Conservation (phyloP, 1,139 yeast species). For the Yamadazyma oceani region DNA sequence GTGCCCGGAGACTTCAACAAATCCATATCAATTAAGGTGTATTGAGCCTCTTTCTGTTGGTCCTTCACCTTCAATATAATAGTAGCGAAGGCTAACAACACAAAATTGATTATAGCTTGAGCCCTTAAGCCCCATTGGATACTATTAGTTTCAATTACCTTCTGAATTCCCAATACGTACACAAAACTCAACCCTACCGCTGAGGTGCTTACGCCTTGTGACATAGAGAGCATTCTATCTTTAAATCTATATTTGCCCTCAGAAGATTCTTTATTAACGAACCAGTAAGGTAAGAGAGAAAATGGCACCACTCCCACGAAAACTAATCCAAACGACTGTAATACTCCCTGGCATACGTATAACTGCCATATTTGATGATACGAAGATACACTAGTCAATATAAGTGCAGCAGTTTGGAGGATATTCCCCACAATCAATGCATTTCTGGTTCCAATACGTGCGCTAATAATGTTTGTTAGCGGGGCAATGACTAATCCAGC, state of each 20-base stretch:
- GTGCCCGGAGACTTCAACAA: slow-evolving; percentile 23
- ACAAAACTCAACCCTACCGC: slow-evolving; percentile 46
- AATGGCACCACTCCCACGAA: slow-evolving; percentile 33
- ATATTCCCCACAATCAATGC: slow-evolving; percentile 34
- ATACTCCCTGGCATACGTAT: slow-evolving; percentile 30
- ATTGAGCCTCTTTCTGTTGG: slow-evolving; percentile 20
- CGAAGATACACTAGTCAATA: slow-evolving; percentile 47
- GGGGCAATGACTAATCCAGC: slow-evolving; percentile 21
- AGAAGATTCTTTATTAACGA: slow-evolving; percentile 26
- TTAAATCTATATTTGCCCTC: slow-evolving; percentile 24
- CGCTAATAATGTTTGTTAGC: slow-evolving; percentile 29
- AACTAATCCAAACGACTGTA: slow-evolving; percentile 30
- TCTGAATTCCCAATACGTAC: slow-evolving; percentile 32
- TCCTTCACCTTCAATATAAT: slow-evolving; percentile 15
- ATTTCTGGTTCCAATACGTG: slow-evolving; percentile 28
- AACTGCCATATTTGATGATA: slow-evolving; percentile 33
- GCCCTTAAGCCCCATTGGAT: slow-evolving; percentile 45
- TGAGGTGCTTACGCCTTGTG: slow-evolving; percentile 40
- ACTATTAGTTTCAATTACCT: slow-evolving; percentile 20
- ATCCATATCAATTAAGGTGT: slow-evolving; percentile 5
- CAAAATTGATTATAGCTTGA: slow-evolving; percentile 31
- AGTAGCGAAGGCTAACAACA: slow-evolving; percentile 25
- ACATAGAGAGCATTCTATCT: slow-evolving; percentile 57
- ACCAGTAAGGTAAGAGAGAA: slow-evolving; percentile 60
- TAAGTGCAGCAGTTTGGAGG: slow-evolving; percentile 40